Conservation (phyloP, 2,329 filamentous ascomycete genomes). For the Clonostachys rhizophaga region DNA sequence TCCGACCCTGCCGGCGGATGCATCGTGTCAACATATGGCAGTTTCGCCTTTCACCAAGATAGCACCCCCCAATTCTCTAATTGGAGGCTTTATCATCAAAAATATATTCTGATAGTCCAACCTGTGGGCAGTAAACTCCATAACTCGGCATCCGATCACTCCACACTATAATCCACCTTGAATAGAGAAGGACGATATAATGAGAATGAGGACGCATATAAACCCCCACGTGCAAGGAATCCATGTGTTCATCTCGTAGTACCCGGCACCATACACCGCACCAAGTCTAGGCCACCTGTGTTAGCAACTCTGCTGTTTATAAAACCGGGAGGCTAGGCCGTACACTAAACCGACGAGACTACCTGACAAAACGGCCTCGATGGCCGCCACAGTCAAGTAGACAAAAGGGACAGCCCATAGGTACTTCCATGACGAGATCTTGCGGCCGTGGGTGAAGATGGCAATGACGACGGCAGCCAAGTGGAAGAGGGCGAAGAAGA, state of each 20-base stretch:
- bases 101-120: too few relatives aligned
- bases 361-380: conserved; percentile 75
- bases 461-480: conserved; percentile 67
- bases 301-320: conserved; percentile 6
- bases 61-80: too few relatives aligned
- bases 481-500: conserved; percentile 74
- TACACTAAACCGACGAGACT: conserved; percentile 78
- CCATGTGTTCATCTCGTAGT: conserved; percentile 92
- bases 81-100: too few relatives aligned
- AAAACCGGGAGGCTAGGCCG: conserved; percentile 21
- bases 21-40: too few relatives aligned
- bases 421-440: conserved; percentile 50
- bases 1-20: too few relatives aligned
- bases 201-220: conserved; percentile 76
- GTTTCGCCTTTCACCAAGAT: too few relatives aligned
- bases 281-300: conserved; percentile 53
- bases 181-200: conserved; percentile 89
- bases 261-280: conserved; percentile 75
- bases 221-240: conserved; percentile 85
- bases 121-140: too few relatives aligned
- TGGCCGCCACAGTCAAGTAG: conserved; percentile 66
- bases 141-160: too few relatives aligned
- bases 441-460: conserved; percentile 63
- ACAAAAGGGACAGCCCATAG: conserved; percentile 70
- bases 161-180: conserved; percentile 70